Evolutionary conservation across 106 monocot genomes (phyloP).

Genomic region (Allium sativum): DNA sequence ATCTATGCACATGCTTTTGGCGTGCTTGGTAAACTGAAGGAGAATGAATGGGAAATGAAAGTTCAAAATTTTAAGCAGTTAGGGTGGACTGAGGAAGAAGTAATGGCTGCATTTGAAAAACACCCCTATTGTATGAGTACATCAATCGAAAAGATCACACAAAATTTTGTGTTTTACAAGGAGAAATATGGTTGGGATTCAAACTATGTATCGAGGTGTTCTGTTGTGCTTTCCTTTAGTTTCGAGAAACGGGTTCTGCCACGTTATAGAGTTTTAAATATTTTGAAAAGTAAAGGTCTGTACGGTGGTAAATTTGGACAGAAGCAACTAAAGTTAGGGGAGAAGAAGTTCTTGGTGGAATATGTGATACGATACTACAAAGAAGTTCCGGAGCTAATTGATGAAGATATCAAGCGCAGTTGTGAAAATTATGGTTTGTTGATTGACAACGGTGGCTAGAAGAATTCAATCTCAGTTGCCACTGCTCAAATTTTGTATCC

Average conservation of each 20-base stretch:
- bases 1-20: slow-evolving; percentile 17
- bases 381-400: slow-evolving; percentile 15
- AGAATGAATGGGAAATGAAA: slow-evolving; percentile 10
- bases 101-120: slow-evolving; percentile 11
- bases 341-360: slow-evolving; percentile 7
- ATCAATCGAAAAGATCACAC: slow-evolving; percentile 13
- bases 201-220: slow-evolving; percentile 6
- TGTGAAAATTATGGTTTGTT: neutral
- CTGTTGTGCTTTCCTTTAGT: slow-evolving; percentile 15
- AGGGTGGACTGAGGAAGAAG: slow-evolving; percentile 27
- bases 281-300: slow-evolving; percentile 10
- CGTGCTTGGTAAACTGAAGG: slow-evolving; percentile 7
- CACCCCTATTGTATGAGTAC: slow-evolving; percentile 17
- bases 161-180: slow-evolving; percentile 15
- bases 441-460: neutral
- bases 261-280: slow-evolving; percentile 11
- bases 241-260: slow-evolving; percentile 29
- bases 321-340: slow-evolving; percentile 6
- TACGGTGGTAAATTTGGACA: neutral
- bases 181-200: slow-evolving; percentile 12
- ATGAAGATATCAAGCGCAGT: slow-evolving; percentile 1
- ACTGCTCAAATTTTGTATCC: neutral
- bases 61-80: slow-evolving; percentile 15
- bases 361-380: slow-evolving; percentile 17
- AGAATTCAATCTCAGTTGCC: neutral